Evolutionary conservation across 2,329 filamentous ascomycete species (phyloP).

Genomic region (Penicillium carneum): DNA sequence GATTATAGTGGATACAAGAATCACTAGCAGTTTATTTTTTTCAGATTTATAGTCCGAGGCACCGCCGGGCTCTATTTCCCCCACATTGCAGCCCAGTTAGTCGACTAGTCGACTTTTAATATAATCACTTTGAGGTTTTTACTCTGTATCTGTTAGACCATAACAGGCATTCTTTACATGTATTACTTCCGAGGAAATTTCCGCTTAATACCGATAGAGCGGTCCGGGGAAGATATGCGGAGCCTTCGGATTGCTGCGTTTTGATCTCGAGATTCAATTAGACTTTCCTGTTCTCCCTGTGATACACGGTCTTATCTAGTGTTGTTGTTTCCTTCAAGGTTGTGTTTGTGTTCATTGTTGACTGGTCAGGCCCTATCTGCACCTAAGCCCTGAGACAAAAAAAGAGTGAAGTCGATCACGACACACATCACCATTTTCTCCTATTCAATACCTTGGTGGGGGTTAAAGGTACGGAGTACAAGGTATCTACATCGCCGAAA

Average conservation of each 20-base stretch:
- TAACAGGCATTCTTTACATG: constrained; percentile 22
- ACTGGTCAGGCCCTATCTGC: constrained; percentile 28
- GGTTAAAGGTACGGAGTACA: constrained; percentile 11
- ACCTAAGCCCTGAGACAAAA: constrained; percentile 21
- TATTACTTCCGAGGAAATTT: constrained; percentile 28
- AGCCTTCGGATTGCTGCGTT: constrained; percentile 36
- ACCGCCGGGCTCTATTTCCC: constrained; percentile 34
- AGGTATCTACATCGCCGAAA: constrained; percentile 16
- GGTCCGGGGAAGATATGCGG: constrained; percentile 42
- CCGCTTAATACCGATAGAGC: constrained; percentile 35
- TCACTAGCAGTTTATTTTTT: constrained; percentile 29
- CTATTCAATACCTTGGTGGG: constrained; percentile 23
- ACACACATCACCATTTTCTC: constrained; percentile 33
- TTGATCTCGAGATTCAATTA: constrained; percentile 30
- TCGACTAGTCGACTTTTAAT: background rate
- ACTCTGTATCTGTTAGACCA: background rate
- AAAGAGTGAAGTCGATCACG: constrained; percentile 32
- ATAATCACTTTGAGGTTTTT: background rate
- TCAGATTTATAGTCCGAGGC: constrained; percentile 34
- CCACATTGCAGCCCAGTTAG: constrained; percentile 23
- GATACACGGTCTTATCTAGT: constrained; percentile 16
- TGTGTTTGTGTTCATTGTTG: constrained; percentile 16
- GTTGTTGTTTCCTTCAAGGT: constrained; percentile 6
- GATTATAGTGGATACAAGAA: constrained; percentile 25
- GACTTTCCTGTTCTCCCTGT: constrained; percentile 30